Evolutionary conservation across 768 basidiomycete species (phyloP), one percentile per base, ranked within the genome.

Genomic region (Suillus tomentosus): DNA sequence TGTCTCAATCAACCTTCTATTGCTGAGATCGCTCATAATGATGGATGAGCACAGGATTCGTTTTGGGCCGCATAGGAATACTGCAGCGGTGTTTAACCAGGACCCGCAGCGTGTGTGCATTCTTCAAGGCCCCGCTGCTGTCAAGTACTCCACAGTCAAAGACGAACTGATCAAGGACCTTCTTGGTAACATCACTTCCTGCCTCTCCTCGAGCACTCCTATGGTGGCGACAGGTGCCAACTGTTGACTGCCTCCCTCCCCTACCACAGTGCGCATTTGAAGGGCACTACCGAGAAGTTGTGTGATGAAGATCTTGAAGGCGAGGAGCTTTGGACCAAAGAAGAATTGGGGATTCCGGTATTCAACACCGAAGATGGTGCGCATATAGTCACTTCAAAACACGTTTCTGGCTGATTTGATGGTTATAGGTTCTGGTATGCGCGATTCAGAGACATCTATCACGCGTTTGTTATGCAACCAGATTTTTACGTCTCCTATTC

Each of bases 81-180:
- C 98, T 67, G 97, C 99, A 66, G 96, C 96, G 17, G 95, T 99
- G 47, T 97, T 99, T 72, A 96, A 99, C 78, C 95, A 96, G 79
- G 97, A 99, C 76, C 96, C 96, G 31, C 94, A 99, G 77, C 91
- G 97, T 66, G 96, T 99, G 36, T 96, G 95, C 73, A 96, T 99
- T 70, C 86, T 99, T 60, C 95, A 97, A 78, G 97, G 97, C 24
- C 97, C 97, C 15, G 91, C 99, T 58, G 95, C 97, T 1, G 94
- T 87, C 66, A 95, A 92, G 77, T 88, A 94, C 77, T 88, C 94
- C 10, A 87, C 81, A 48, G 80, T 87, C 71, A 96, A 95, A 77
- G 95, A 99, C 71, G 94, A 96, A 77, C 95, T 96, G 8, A 90
- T 99, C 75, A 92, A 90, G 70, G 92, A 96, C 39, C 81, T 99